phyloP scores from a whole-genome alignment of 2,329 filamentous ascomycete genomes.

The Xylariaceae sp. region DNA sequence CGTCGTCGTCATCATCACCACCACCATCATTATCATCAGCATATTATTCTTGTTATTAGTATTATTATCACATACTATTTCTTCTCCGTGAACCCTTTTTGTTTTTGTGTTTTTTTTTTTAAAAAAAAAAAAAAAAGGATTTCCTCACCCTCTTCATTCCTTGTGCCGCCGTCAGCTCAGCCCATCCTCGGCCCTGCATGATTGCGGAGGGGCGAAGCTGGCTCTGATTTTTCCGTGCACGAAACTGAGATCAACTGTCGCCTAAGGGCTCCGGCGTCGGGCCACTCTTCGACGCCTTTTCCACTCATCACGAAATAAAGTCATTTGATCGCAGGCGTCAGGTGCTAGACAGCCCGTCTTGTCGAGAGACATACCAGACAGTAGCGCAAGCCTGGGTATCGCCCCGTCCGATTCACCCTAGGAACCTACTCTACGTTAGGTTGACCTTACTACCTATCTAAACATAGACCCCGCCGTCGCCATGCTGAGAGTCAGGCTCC shows the following conservation, averaged over 20 bases:
- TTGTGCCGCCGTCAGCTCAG: neutral
- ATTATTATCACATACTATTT: slow-evolving; percentile 4
- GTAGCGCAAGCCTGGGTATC: neutral
- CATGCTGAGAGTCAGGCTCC: slow-evolving; percentile 19
- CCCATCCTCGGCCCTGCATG: neutral
- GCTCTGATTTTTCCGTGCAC: slow-evolving; percentile 3
- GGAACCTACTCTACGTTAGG: neutral
- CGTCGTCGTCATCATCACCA: neutral
- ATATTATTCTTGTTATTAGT: too few relatives aligned
- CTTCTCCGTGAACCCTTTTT: neutral
- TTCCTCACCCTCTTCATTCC: neutral
- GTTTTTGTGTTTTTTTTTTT: neutral
- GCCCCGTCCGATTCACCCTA: neutral
- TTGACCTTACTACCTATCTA: neutral
- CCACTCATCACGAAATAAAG: neutral
- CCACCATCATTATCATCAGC: neutral
- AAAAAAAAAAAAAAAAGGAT: too few relatives aligned
- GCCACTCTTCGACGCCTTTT: neutral
- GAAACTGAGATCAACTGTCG: slow-evolving; percentile 12
- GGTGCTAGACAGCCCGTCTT: neutral
- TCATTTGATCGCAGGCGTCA: neutral
- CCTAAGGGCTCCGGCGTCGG: neutral
- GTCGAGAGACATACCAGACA: neutral
- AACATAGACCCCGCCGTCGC: neutral
- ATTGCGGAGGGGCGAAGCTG: neutral